phyloP scores from a whole-genome alignment of 345 rosid species.

The Eucalyptus sp. region DNA sequence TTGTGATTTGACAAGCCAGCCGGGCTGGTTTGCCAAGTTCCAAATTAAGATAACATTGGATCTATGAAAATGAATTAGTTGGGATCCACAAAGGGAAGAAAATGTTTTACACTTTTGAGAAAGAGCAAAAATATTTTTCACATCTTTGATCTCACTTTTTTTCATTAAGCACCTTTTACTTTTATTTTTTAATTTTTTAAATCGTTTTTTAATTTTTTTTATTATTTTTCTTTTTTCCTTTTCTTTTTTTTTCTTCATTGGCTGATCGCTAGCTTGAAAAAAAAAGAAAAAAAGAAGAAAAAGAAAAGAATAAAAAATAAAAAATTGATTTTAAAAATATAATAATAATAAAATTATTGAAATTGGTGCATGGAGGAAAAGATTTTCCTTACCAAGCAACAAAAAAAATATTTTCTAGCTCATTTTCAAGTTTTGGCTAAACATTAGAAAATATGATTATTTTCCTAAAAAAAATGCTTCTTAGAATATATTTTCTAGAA shows the following conservation, averaged over 20 bases:
- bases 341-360: too few species aligned
- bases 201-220: too few species aligned
- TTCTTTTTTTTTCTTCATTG: too few species aligned
- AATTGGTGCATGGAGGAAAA: too few species aligned
- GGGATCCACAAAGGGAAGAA: accelerated
- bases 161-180: too few species aligned
- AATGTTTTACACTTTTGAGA: too few species aligned
- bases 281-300: accelerated
- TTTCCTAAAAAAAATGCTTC: accelerated
- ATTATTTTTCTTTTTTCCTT: accelerated
- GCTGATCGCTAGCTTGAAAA: accelerated
- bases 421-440: accelerated
- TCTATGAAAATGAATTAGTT: accelerated
- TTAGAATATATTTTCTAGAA: accelerated
- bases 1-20: neutral
- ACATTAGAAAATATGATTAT: too few species aligned
- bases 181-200: too few species aligned
- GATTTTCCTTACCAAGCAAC: accelerated
- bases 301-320: accelerated
- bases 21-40: neutral
- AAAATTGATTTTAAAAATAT: too few species aligned
- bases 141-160: too few species aligned
- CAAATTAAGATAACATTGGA: neutral
- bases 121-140: too few species aligned
- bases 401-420: too few species aligned